These are phyloP conservation scores for Chlamydomonas urium DNA, from an alignment of 139 green algal species.

Conservation along the genomic window DNA sequence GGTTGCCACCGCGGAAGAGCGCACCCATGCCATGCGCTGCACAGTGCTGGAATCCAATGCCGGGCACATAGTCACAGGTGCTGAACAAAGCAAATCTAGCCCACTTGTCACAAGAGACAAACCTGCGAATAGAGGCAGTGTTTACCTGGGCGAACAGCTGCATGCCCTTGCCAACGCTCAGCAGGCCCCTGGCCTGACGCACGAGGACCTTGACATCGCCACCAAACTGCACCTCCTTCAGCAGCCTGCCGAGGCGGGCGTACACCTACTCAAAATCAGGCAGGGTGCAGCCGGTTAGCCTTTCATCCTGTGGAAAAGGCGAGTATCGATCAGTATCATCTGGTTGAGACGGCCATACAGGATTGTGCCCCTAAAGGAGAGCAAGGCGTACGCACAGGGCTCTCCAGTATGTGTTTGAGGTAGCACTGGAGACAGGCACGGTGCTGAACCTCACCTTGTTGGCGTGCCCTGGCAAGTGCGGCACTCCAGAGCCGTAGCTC, in stretches of 20 bases:
- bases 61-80: background rate
- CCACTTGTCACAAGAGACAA: background rate
- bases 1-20: background rate
- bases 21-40: background rate
- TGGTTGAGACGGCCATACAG: background rate
- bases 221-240: slow-evolving; percentile 4
- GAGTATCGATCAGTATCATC: background rate
- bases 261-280: background rate
- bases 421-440: too few species aligned
- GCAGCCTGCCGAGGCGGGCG: background rate
- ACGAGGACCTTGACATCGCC: slow-evolving; percentile 21
- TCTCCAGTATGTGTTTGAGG: background rate
- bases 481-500: too few species aligned
- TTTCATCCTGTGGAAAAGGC: background rate
- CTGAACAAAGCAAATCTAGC: background rate
- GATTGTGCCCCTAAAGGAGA: background rate
- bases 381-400: background rate
- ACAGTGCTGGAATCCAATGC: background rate
- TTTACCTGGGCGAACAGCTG: slow-evolving; percentile 8
- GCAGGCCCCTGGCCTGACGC: slow-evolving; percentile 10
- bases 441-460: too few species aligned
- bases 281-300: background rate
- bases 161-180: background rate
- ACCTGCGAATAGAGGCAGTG: background rate
- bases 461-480: too few species aligned